These are phyloP conservation scores for Nymphaea thermarum DNA, from an alignment of 164 flowering plant genomes.

Conservation along the genomic window DNA sequence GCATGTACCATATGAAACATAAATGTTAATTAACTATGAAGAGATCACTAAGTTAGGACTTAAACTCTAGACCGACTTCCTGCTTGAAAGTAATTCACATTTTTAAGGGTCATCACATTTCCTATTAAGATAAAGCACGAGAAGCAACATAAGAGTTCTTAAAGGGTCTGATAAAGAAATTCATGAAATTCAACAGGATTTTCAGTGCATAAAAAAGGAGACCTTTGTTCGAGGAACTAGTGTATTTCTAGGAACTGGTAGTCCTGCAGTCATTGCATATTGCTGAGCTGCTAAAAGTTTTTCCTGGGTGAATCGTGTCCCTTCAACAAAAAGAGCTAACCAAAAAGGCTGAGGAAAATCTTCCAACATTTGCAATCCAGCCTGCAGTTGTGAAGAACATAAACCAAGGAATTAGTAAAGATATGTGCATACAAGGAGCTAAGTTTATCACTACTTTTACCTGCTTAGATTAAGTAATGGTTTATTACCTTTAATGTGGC, in stretches of 20 bases:
- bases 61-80: too few relatives aligned
- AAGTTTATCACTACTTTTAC: neutral
- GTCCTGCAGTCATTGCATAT: conserved; percentile 70
- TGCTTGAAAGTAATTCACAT: too few relatives aligned
- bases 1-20: too few relatives aligned
- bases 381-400: conserved; percentile 36
- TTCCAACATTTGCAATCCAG: conserved; percentile 54
- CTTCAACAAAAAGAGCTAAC: conserved; percentile 98
- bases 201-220: neutral
- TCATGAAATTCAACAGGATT: neutral
- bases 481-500: conserved; percentile 60
- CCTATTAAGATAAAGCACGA: neutral
- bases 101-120: neutral
- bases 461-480: neutral
- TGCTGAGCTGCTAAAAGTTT: conserved; percentile 96
- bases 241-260: conserved; percentile 83
- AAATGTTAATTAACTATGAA: too few relatives aligned
- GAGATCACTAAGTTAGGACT: too few relatives aligned
- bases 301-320: conserved; percentile 88
- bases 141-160: neutral
- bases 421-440: conserved; percentile 1
- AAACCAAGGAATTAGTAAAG: neutral
- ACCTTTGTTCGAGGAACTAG: conserved; percentile 99
- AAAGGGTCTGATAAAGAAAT: neutral
- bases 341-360: conserved; percentile 89